Evolutionary conservation across 2,329 filamentous ascomycete genomes (phyloP).

Genomic region (Pyricularia pennisetigena): DNA sequence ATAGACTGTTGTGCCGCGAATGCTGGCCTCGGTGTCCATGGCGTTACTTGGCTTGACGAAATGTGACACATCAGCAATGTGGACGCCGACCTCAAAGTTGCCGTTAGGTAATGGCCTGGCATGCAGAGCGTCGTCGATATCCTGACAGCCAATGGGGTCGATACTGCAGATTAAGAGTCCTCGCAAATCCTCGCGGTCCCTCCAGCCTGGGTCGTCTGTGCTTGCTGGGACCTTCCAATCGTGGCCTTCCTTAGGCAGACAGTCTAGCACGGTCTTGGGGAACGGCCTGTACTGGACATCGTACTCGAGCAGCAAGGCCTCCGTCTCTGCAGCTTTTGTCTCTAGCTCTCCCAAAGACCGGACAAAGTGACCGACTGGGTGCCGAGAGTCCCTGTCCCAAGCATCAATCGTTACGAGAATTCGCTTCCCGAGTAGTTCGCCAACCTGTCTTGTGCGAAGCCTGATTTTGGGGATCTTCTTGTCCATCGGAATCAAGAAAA

Average conservation of each 20-base stretch:
- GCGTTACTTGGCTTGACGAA: slow-evolving; percentile 96
- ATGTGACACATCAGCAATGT: slow-evolving; percentile 98
- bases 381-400: slow-evolving; percentile 89
- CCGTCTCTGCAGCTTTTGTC: slow-evolving; percentile 95
- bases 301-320: slow-evolving; percentile 86
- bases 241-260: slow-evolving; percentile 82
- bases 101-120: slow-evolving; percentile 78
- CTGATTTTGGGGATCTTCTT: slow-evolving; percentile 95
- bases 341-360: slow-evolving; percentile 88
- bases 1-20: slow-evolving; percentile 93
- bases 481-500: slow-evolving; percentile 96
- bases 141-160: slow-evolving; percentile 89
- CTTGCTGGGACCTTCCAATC: slow-evolving; percentile 85
- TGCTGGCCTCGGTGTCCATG: slow-evolving; percentile 92
- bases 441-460: slow-evolving; percentile 81
- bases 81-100: slow-evolving; percentile 91
- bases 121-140: slow-evolving; percentile 96
- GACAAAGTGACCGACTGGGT: slow-evolving; percentile 89
- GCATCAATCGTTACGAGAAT: slow-evolving; percentile 89
- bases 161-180: slow-evolving; percentile 92
- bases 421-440: slow-evolving; percentile 81
- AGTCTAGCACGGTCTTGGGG: slow-evolving; percentile 90
- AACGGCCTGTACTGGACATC: slow-evolving; percentile 98
- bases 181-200: slow-evolving; percentile 71
- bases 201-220: slow-evolving; percentile 77